Evolutionary conservation across 768 basidiomycete genomes (phyloP), one percentile per base, ranked within the genome.

Genomic region (Trametes sanguinea): DNA sequence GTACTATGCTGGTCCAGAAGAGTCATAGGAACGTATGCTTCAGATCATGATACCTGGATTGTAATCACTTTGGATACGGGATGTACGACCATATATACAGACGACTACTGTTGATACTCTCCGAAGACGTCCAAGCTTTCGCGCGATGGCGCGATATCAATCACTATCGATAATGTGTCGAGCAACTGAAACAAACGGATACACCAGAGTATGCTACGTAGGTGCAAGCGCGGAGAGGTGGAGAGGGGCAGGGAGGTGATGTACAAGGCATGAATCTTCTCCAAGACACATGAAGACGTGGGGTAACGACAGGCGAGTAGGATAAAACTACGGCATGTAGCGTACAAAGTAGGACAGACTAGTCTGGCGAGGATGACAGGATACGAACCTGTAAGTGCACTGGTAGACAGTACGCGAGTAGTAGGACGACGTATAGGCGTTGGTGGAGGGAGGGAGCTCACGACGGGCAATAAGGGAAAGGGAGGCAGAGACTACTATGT

Each of bases 271-370:
- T n/a, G 42, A 13, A 8, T 39, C 39, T 39, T 8, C 39, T 39
- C 8, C 13, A 22, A 30, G 11, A 50, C 29, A 50, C 4, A 16
- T n/a, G 47, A 30, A 6, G 29, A 32, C 29, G 47, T 27, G 29
- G 32, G 40, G 27, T 9, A 37, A 30, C 9, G 39, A 27, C 13
- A 14, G 27, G 40, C 14, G 39, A 32, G 30, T 8, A 8, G 22
- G 33, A 44, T 50, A 44, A 51, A 59, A 13, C 30, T 51, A 42
- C 43, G 40, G 51, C 2, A 42, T 22, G 42, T 32, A 32, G 16
- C 42, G 32, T 59, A 51, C 57, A 59, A 52, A 59, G 57, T 48
- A 37, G 48, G 9, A 32, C 32, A 50, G 10, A 22, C 16, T 56
- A 51, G 50, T 51, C 57, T 51, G 48, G 44, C 37, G 14, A 56